Conservation (phyloP, 1,284 basidiomycete species). For the Leucoagaricus sp. region DNA sequence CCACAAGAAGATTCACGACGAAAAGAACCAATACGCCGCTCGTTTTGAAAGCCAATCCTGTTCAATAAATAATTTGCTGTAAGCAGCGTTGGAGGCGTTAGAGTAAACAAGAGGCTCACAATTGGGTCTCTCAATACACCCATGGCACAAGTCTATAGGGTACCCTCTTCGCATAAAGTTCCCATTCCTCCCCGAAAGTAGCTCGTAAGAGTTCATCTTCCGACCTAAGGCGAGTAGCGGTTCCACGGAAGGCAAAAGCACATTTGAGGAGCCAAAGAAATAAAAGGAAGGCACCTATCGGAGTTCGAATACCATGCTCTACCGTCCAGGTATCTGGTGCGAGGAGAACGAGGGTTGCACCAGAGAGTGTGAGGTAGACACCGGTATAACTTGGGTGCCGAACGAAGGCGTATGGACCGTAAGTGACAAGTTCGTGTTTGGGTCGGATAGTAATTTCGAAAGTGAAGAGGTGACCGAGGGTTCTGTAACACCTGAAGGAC, state of each 20-base stretch:
- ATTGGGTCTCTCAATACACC: conserved; percentile 20
- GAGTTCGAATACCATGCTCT: conserved; percentile 25
- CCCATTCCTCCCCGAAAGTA: conserved; percentile 36
- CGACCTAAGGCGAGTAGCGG: conserved; percentile 27
- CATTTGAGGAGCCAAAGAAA: conserved; percentile 34
- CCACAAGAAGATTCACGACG: too few relatives aligned
- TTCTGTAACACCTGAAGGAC: conserved; percentile 34
- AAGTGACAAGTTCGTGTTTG: conserved; percentile 35
- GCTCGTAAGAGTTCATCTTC: conserved; percentile 34
- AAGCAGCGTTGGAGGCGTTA: too few relatives aligned
- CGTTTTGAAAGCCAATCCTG: too few relatives aligned
- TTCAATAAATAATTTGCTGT: too few relatives aligned
- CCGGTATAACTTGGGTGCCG: conserved; percentile 41
- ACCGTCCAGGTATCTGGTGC: conserved; percentile 34
- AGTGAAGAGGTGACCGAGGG: conserved; percentile 37
- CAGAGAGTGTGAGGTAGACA: conserved; percentile 35
- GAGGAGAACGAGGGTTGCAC: conserved; percentile 31
- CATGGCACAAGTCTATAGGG: conserved; percentile 35
- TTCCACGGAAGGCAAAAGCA: conserved; percentile 32
- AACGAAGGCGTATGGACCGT: conserved; percentile 38
- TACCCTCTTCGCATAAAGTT: conserved; percentile 33
- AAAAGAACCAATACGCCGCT: too few relatives aligned
- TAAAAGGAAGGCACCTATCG: conserved; percentile 22
- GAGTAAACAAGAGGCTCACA: background rate
- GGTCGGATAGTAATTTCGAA: conserved; percentile 40